Evolutionary conservation across 306 rosid genomes (phyloP), one percentile per base, ranked within the genome.

Genomic region (Vigna angularis): DNA sequence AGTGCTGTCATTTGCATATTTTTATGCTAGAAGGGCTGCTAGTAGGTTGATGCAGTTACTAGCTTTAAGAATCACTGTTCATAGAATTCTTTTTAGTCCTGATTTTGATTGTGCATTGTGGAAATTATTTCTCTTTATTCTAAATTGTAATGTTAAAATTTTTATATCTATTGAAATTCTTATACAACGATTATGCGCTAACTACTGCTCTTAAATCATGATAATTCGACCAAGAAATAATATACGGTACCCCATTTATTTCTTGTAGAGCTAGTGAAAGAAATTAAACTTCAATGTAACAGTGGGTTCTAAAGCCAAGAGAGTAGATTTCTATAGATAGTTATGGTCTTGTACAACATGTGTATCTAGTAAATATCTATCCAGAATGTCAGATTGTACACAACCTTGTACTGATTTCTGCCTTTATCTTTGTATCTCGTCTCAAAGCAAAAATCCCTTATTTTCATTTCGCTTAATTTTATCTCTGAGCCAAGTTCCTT

Each of bases 341-440:
- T 57, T 30, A 58, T 28, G 48, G 58, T 74, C n/a, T 9, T 3
- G 48, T 45, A 59, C 32, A 59, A 28, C 2, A 16, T 36, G 7
- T 62, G 18, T 17, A 56, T 42, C 32, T 63, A 63, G 64, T 75
- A 5, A 51, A 38, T 61, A 36, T 44, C 17, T 63, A 20, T 51
- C 75, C 66, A 16, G 15, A 66, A 10, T 73, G 48, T 63, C 62
- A 59, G 56, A 50, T 42, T 69, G 77, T 53, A 68, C 17, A 26
- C 53, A 71, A 40, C 18, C 49, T 61, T 53, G 61, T 71, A 15
- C 34, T 50, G 62, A 7, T 51, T 66, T 11, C 28, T 49, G 30
- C 49, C 38, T 52, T 63, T 47, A 53, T 18, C 64, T 61, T 71
- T 48, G 16, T 12, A 30, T 16, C 66, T 36, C 1, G 1, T 52